A percentile compares a stretch with the other conserved stretches of the same genome.
These are phyloP conservation scores for Uromyces viciae-fabae DNA, from an alignment of 1,284 basidiomycete species.

Conservation along the genomic window DNA sequence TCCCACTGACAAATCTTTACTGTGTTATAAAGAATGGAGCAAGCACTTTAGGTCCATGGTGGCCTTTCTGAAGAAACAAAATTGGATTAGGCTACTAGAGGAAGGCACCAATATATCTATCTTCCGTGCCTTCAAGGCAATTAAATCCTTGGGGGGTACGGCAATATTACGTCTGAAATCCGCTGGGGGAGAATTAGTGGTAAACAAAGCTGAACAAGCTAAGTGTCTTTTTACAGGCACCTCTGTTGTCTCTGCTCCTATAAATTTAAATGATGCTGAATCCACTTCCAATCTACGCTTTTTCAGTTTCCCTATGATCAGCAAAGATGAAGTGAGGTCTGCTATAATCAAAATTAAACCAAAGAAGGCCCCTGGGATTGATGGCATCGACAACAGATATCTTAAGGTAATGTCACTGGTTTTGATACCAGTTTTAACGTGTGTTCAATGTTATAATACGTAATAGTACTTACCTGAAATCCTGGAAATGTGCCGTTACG, in stretches of 20 bases:
- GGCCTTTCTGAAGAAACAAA: neutral
- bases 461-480: neutral
- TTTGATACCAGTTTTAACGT: neutral
- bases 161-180: neutral
- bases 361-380: constrained; percentile 1
- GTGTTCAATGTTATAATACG: neutral
- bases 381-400: constrained; percentile 1
- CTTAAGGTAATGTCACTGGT: neutral
- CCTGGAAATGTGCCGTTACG: constrained; percentile 13
- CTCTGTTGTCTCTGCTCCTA: neutral
- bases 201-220: neutral
- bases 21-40: neutral
- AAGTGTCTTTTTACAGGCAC: neutral
- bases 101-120: neutral
- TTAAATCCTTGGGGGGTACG: neutral
- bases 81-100: neutral
- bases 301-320: neutral
- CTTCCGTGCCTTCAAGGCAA: neutral
- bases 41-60: neutral
- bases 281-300: neutral
- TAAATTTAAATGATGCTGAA: neutral
- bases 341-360: neutral
- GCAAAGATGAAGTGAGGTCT: neutral
- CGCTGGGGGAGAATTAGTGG: neutral
- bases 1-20: neutral